These are phyloP conservation scores for Trichothecium sympodiale DNA, from an alignment of 2,329 filamentous ascomycete species.

Conservation along the genomic window DNA sequence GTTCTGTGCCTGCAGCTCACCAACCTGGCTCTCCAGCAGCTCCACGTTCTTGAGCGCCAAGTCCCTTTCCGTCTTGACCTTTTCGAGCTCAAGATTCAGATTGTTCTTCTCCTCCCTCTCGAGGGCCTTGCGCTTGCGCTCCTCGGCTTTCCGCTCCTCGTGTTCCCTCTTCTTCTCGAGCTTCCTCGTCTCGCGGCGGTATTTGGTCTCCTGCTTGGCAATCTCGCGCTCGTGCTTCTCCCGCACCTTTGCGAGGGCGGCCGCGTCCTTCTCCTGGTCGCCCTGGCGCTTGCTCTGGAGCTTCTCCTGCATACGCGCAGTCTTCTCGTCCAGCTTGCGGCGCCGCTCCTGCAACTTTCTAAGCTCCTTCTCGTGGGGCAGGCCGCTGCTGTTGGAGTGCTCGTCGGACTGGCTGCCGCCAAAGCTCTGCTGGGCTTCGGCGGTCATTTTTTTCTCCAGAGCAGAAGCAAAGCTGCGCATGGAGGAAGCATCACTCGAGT, in stretches of 20 bases:
- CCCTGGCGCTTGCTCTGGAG: slow-evolving; percentile 32
- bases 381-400: slow-evolving; percentile 11
- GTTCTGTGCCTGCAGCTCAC: slow-evolving; percentile 48
- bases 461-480: slow-evolving; percentile 39
- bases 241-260: slow-evolving; percentile 42
- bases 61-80: slow-evolving; percentile 37
- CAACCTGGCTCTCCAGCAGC: slow-evolving; percentile 41
- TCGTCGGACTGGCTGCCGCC: slow-evolving; percentile 25
- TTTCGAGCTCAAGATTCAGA: slow-evolving; percentile 41
- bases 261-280: slow-evolving; percentile 36
- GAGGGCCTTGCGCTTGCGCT: slow-evolving; percentile 34
- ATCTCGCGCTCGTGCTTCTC: slow-evolving; percentile 54
- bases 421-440: slow-evolving; percentile 15
- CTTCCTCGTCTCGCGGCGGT: slow-evolving; percentile 51
- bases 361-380: slow-evolving; percentile 47
- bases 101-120: slow-evolving; percentile 43
- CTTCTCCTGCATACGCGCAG: slow-evolving; percentile 42
- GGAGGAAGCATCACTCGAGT: slow-evolving; percentile 32
- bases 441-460: slow-evolving; percentile 22
- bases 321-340: slow-evolving; percentile 51
- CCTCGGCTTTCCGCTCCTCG: slow-evolving; percentile 50
- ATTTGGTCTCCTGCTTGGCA: slow-evolving; percentile 56
- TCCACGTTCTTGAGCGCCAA: slow-evolving; percentile 41
- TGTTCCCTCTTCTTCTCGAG: slow-evolving; percentile 51
- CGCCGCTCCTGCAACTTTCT: slow-evolving; percentile 50